Conservation (phyloP, 345 rosid species). For the Cardamine chenopodiifolia region DNA sequence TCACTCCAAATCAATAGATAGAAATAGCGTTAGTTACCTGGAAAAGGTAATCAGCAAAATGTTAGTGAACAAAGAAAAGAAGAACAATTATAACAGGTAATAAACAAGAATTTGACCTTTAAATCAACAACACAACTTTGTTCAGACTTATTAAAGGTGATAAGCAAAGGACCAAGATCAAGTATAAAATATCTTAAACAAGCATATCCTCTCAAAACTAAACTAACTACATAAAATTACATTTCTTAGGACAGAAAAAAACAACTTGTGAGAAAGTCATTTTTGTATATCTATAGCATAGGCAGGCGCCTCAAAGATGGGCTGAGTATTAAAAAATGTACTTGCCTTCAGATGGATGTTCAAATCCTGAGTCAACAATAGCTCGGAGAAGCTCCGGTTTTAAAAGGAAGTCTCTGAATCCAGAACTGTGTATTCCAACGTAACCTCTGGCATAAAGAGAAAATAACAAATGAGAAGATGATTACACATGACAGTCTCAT, state of each 20-base stretch:
- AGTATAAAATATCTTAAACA: neutral
- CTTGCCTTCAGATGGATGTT: slow-evolving; percentile 98
- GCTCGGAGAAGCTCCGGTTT: slow-evolving; percentile 99
- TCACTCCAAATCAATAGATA: slow-evolving; percentile 65
- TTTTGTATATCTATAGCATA: neutral
- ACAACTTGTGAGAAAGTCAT: neutral
- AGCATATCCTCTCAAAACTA: neutral
- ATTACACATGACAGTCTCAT: neutral
- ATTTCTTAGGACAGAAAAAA: neutral
- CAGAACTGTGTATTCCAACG: slow-evolving; percentile 98
- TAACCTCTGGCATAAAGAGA: slow-evolving; percentile 61
- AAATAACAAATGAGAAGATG: neutral
- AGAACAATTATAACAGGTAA: neutral
- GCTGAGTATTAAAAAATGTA: neutral
- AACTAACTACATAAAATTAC: neutral
- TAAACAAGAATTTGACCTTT: neutral
- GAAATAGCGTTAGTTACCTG: slow-evolving; percentile 35
- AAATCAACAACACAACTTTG: neutral
- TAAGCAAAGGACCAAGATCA: neutral
- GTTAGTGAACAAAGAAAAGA: neutral
- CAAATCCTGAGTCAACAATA: slow-evolving; percentile 97
- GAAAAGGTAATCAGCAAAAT: neutral
- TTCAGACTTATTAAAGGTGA: neutral
- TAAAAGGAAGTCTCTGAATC: slow-evolving; percentile 99
- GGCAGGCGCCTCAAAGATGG: neutral